Evolutionary conservation across 164 flowering plant genomes (phyloP).

Genomic region (Taxillus chinensis): DNA sequence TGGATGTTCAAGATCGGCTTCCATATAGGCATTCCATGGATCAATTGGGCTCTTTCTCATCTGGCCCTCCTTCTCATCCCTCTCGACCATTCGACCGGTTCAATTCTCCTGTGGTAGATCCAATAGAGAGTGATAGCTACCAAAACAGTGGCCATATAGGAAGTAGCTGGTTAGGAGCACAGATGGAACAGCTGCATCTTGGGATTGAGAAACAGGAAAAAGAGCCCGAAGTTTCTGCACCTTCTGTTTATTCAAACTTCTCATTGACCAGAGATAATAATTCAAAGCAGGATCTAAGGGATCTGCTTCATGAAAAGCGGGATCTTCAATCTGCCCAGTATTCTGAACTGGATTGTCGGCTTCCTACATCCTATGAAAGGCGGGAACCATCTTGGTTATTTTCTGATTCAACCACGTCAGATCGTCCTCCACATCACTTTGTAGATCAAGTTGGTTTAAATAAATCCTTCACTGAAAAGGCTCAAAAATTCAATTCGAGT

Average conservation of each 20-base stretch:
- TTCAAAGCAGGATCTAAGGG: constrained; percentile 5
- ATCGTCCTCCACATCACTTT: background rate
- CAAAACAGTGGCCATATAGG: constrained; percentile 2
- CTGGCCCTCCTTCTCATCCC: background rate
- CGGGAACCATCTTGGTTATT: constrained; percentile 1
- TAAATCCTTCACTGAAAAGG: background rate
- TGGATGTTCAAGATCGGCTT: background rate
- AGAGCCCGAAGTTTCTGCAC: background rate
- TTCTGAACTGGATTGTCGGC: constrained; percentile 1
- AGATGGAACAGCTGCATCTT: constrained; percentile 2
- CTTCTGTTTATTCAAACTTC: constrained; percentile 1
- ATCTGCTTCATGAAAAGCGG: constrained; percentile 4
- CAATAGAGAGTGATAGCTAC: background rate
- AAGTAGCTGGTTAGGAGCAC: background rate
- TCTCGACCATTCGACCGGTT: background rate
- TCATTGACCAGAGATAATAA: constrained; percentile 4
- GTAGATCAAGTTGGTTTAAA: constrained; percentile 2
- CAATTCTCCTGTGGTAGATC: background rate
- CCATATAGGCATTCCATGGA: constrained; percentile 3
- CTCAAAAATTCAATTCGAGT: constrained; percentile 2
- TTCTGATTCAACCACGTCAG: constrained; percentile 1
- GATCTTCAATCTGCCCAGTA: background rate
- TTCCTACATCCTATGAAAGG: constrained; percentile 4
- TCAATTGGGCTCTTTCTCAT: constrained; percentile 1
- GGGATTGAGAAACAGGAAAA: background rate